Percentiles rank a stretch among this genome's conserved stretches.
Conservation (phyloP, 805 yeast genomes). For the Candida golubevii region DNA sequence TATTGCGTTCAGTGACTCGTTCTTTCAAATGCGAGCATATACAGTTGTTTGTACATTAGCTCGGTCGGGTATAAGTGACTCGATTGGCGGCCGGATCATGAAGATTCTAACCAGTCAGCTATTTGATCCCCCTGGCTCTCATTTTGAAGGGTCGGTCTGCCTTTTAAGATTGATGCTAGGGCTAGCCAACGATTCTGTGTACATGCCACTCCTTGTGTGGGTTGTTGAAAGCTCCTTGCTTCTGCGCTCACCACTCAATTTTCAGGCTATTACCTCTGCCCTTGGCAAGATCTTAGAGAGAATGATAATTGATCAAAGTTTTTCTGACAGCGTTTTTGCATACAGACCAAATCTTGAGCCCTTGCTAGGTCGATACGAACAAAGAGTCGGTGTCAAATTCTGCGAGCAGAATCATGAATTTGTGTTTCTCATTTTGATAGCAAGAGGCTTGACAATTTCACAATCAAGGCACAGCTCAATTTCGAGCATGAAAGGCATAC, state of each 20-base stretch:
- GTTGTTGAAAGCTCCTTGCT: constrained; percentile 14
- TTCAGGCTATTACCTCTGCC: constrained; percentile 18
- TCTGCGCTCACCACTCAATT: constrained; percentile 10
- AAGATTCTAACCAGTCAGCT: constrained; percentile 22
- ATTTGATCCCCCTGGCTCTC: constrained; percentile 22
- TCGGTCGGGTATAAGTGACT: constrained; percentile 57
- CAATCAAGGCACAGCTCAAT: constrained; percentile 50
- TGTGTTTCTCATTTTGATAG: constrained; percentile 42
- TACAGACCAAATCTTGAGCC: constrained; percentile 38
- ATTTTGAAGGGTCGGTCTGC: constrained; percentile 41
- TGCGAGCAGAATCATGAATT: constrained; percentile 47
- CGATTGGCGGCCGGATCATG: constrained; percentile 34
- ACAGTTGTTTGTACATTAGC: constrained; percentile 68
- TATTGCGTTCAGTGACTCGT: constrained; percentile 55
- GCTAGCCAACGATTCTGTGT: constrained; percentile 39
- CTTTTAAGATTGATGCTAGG: constrained; percentile 48
- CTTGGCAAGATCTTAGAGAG: constrained; percentile 26
- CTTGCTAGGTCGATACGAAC: constrained; percentile 42
- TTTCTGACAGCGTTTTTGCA: constrained; percentile 27
- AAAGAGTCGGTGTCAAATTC: constrained; percentile 33
- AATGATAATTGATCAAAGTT: constrained; percentile 20
- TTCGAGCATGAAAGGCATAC: neutral
- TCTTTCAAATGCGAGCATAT: constrained; percentile 64
- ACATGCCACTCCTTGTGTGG: constrained; percentile 51
- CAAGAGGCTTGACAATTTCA: constrained; percentile 58